A percentile compares a stretch with the other conserved stretches of the same genome.
Evolutionary conservation across 2,329 filamentous ascomycete genomes (phyloP).

Genomic region (Colletotrichum incanum): DNA sequence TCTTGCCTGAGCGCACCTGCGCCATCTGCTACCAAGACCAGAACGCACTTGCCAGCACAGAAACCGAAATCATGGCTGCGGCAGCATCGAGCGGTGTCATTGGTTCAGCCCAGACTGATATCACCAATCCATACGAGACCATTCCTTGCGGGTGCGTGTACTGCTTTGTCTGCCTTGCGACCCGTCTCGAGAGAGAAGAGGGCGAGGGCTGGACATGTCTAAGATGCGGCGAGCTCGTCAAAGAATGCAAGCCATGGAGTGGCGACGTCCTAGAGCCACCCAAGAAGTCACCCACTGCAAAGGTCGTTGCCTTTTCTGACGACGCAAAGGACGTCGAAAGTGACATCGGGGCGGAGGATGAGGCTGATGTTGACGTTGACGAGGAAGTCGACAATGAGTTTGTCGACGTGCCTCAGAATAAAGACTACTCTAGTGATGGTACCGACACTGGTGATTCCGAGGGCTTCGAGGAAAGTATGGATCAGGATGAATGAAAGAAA

Average conservation of each 20-base stretch:
- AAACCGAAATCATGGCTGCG: conserved; percentile 82
- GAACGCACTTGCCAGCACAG: conserved; percentile 79
- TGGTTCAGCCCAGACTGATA: conserved; percentile 90
- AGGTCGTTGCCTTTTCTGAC: conserved; percentile 76
- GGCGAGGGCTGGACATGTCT: conserved; percentile 95
- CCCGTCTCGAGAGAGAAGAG: conserved; percentile 90
- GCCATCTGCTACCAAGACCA: conserved; percentile 98
- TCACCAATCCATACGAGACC: conserved; percentile 96
- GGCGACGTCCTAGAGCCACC: conserved; percentile 84
- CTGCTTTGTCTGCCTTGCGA: conserved; percentile 96
- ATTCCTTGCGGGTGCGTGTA: conserved; percentile 93
- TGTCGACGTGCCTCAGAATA: conserved; percentile 25
- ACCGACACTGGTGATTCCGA: conserved; percentile 38
- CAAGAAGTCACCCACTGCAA: conserved; percentile 60
- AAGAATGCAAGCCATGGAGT: conserved; percentile 90
- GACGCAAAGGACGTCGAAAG: conserved; percentile 55
- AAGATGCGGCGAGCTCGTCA: conserved; percentile 86
- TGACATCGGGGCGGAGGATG: not conserved
- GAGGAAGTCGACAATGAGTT: conserved; percentile 21
- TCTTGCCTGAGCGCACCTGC: conserved; percentile 93
- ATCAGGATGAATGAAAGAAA: conserved; percentile 27
- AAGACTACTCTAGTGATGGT: conserved; percentile 20
- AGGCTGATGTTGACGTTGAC: conserved; percentile 2
- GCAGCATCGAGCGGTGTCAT: conserved; percentile 83
- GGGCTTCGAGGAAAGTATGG: conserved; percentile 40